Conservation (phyloP, 2,329 filamentous ascomycete species). For the Apiospora pterosperma region DNA sequence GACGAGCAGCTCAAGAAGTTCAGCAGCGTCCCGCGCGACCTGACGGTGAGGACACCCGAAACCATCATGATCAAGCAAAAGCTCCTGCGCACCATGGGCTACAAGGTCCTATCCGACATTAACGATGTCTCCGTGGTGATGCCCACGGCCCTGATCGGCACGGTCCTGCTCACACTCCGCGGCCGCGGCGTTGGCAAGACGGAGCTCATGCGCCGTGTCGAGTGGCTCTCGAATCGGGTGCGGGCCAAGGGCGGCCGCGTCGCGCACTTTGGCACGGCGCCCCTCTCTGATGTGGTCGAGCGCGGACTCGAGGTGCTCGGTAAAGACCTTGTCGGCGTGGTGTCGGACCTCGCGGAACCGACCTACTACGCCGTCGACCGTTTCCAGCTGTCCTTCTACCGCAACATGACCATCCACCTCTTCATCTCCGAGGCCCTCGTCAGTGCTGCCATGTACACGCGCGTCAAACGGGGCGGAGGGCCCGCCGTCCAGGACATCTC, state of each 20-base stretch:
- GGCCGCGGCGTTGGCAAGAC: conserved; percentile 86
- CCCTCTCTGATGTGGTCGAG: conserved; percentile 79
- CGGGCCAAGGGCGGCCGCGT: conserved; percentile 85
- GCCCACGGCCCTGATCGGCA: conserved; percentile 95
- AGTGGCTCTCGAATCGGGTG: conserved; percentile 84
- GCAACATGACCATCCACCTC: conserved; percentile 98
- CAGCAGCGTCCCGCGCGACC: conserved; percentile 42
- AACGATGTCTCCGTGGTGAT: conserved; percentile 96
- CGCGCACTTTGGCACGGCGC: conserved; percentile 82
- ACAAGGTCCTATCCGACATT: conserved; percentile 89
- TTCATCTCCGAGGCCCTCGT: conserved; percentile 94
- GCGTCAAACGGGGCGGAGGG: conserved; percentile 87
- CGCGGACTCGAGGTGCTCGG: conserved; percentile 89
- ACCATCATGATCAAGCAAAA: conserved; percentile 60
- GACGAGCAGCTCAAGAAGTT: conserved; percentile 66
- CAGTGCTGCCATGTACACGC: conserved; percentile 84
- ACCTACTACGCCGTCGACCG: conserved; percentile 94
- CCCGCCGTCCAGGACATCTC: conserved; percentile 75
- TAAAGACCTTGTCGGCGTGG: conserved; percentile 77
- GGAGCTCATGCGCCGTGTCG: conserved; percentile 80
- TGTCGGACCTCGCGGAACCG: conserved; percentile 78
- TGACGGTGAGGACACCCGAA: conserved; percentile 44
- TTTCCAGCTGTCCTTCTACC: conserved; percentile 96
- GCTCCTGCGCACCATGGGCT: conserved; percentile 81
- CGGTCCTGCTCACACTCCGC: conserved; percentile 83